These are phyloP conservation scores for Wickerhamiella brachini DNA, from an alignment of 805 yeast genomes.

Conservation along the genomic window DNA sequence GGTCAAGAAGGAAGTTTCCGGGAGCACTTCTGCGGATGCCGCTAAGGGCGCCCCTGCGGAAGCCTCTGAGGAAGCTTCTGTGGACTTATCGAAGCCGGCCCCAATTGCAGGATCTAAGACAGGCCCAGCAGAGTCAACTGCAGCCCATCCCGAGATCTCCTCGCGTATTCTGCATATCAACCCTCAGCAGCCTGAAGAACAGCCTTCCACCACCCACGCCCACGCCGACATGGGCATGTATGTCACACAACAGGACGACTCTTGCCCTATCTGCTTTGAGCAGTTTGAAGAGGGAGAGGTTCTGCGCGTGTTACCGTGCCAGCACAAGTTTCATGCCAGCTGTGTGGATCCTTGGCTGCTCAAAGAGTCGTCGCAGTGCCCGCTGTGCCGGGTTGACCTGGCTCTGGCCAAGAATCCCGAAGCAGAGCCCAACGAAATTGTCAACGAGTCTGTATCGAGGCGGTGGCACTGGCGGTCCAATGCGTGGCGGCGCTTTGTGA, in stretches of 20 bases:
- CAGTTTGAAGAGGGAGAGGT: conserved; percentile 45
- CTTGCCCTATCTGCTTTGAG: conserved; percentile 74
- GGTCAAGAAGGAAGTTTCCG: too few relatives aligned
- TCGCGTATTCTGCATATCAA: neutral
- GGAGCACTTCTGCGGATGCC: too few relatives aligned
- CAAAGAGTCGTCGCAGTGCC: conserved; percentile 65
- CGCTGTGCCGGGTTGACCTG: conserved; percentile 65
- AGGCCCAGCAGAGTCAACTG: too few relatives aligned
- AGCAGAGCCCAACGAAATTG: neutral
- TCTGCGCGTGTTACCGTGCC: conserved; percentile 59
- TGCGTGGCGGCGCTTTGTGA: neutral
- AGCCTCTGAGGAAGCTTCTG: neutral
- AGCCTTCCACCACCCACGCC: neutral
- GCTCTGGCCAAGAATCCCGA: neutral
- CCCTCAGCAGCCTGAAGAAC: neutral
- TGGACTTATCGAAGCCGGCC: too few relatives aligned
- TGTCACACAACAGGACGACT: conserved; percentile 4
- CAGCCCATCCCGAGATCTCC: too few relatives aligned
- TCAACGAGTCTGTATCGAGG: neutral
- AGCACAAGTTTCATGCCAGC: conserved; percentile 68
- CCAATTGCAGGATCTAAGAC: too few relatives aligned
- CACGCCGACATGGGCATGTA: conserved; percentile 1
- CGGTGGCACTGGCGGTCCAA: neutral
- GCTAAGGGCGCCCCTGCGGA: too few relatives aligned
- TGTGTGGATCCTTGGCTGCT: conserved; percentile 79